A percentile compares a stretch with the other conserved stretches of the same genome.
phyloP scores from a whole-genome alignment of 441 rosid species.

The Corymbia calophylla region DNA sequence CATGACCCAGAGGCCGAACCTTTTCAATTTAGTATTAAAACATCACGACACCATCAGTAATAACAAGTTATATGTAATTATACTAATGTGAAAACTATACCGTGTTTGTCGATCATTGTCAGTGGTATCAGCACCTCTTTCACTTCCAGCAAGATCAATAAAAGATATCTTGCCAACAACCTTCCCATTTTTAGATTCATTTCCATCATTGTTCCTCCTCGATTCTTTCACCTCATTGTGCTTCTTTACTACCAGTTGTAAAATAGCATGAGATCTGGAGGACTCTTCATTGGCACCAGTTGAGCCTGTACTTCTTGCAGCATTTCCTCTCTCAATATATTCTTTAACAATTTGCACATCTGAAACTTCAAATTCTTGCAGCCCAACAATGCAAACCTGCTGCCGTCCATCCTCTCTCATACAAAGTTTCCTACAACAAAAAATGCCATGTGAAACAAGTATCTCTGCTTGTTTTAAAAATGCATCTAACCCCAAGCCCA shows the following conservation, averaged over 20 bases:
- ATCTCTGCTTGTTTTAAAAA: background rate
- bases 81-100: conserved; percentile 20
- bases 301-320: conserved; percentile 95
- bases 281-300: conserved; percentile 99
- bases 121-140: conserved; percentile 99
- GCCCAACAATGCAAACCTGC: conserved; percentile 98
- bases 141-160: conserved; percentile 99
- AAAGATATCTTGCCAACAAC: conserved; percentile 96
- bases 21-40: background rate
- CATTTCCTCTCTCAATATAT: conserved; percentile 87
- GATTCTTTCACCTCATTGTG: conserved; percentile 82
- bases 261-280: conserved; percentile 97
- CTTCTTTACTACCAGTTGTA: conserved; percentile 93
- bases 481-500: background rate
- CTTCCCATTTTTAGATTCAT: conserved; percentile 72
- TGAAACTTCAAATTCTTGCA: conserved; percentile 94
- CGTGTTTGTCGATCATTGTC: conserved; percentile 97
- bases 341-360: conserved; percentile 96
- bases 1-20: background rate
- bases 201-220: conserved; percentile 68
- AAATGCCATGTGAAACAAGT: background rate
- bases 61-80: background rate
- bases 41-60: background rate
- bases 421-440: conserved; percentile 71
- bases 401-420: conserved; percentile 99